These are phyloP conservation scores for Hirsutella rhossiliensis DNA, from an alignment of 2,329 filamentous ascomycete genomes.

Conservation along the genomic window DNA sequence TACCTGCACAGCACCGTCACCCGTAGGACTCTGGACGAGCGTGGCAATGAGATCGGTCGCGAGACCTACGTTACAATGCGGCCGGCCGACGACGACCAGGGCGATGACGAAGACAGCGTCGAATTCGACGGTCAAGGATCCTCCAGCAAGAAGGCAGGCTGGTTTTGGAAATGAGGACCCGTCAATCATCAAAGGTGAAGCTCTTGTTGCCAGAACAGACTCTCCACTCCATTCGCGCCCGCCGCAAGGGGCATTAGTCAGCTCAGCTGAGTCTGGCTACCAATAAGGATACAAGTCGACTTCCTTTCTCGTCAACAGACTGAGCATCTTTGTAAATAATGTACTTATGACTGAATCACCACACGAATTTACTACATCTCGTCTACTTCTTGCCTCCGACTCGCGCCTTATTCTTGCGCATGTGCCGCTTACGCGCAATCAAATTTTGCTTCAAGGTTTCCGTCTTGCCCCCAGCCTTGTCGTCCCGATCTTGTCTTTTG, in stretches of 20 bases:
- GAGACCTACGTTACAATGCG: constrained; percentile 22
- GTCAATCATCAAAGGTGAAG: not conserved
- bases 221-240: not conserved
- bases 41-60: constrained; percentile 28
- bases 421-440: constrained; percentile 73
- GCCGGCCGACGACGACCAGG: constrained; percentile 10
- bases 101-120: constrained; percentile 3
- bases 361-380: not conserved
- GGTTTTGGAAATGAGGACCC: constrained; percentile 27
- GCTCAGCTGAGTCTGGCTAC: too few species aligned
- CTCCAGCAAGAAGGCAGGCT: constrained; percentile 17
- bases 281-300: too few species aligned
- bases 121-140: not conserved
- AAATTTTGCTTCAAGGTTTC: constrained; percentile 53
- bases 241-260: too few species aligned
- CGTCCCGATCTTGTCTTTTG: constrained; percentile 5
- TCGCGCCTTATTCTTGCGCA: constrained; percentile 55
- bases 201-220: not conserved
- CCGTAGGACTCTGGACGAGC: constrained; percentile 24
- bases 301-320: too few species aligned
- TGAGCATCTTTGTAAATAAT: too few species aligned
- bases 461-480: constrained; percentile 22
- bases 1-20: constrained; percentile 29
- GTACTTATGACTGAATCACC: too few species aligned
- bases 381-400: constrained; percentile 13